phyloP scores from a whole-genome alignment of 2,329 filamentous ascomycete species.

The Xylariaceae sp. region DNA sequence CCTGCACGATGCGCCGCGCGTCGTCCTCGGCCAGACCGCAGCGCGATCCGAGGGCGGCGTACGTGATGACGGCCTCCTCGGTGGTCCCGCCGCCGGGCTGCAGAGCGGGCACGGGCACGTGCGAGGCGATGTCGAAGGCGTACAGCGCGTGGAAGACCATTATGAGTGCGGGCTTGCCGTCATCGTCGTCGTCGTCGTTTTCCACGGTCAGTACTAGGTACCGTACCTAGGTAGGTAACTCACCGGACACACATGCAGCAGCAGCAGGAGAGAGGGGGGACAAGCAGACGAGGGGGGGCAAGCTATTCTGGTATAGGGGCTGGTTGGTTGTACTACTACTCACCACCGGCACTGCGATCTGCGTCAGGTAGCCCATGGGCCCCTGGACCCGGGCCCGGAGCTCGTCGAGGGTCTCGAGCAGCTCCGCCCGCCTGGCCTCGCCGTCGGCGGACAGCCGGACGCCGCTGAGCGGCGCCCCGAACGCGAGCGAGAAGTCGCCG shows the following conservation, averaged over 20 bases:
- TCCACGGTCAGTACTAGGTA: too few relatives aligned
- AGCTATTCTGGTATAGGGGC: too few relatives aligned
- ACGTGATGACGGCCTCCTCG: constrained; percentile 7
- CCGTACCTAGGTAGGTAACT: too few relatives aligned
- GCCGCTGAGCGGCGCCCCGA: constrained; percentile 7
- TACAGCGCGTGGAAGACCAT: constrained; percentile 16
- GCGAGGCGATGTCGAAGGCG: constrained; percentile 14
- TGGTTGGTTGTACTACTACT: too few relatives aligned
- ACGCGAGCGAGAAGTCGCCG: constrained; percentile 14
- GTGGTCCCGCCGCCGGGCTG: too few relatives aligned
- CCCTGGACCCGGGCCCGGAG: constrained; percentile 15
- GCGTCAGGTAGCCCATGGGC: constrained; percentile 13
- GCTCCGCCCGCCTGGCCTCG: constrained; percentile 9
- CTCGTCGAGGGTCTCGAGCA: constrained; percentile 18
- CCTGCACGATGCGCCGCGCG: constrained; percentile 16
- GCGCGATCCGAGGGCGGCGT: constrained; percentile 3
- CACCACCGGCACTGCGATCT: constrained; percentile 10
- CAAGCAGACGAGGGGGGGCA: too few relatives aligned
- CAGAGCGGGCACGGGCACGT: too few relatives aligned
- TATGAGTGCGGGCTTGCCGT: constrained; percentile 11
- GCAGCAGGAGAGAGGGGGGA: too few relatives aligned
- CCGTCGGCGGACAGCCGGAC: constrained; percentile 7
- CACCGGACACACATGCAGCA: too few relatives aligned
- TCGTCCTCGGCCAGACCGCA: constrained; percentile 16
- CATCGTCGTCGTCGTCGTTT: too few relatives aligned